Conservation (phyloP, 768 basidiomycete genomes). For the Mycena rebaudengoi region DNA sequence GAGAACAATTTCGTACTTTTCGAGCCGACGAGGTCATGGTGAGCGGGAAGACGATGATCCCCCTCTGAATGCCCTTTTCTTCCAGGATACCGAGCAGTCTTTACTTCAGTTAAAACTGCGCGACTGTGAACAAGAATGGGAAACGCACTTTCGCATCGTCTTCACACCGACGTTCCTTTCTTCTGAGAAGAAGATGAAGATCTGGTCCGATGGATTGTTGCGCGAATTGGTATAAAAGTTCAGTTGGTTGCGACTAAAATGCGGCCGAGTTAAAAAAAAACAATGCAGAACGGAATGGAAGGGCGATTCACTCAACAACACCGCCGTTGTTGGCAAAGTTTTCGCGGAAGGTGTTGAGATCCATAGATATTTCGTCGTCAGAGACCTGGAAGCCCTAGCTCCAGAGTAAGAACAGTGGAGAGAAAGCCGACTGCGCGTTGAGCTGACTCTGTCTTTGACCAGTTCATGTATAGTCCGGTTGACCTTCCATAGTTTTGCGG, state of each 20-base stretch:
- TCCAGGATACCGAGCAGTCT: constrained; percentile 92
- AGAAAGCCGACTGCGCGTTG: constrained; percentile 18
- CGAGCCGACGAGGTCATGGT: constrained; percentile 97
- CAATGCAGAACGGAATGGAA: background rate
- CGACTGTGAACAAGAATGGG: background rate
- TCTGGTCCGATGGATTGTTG: constrained; percentile 74
- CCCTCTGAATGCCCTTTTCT: constrained; percentile 88
- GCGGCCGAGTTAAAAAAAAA: constrained; percentile 22
- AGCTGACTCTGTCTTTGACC: constrained; percentile 88
- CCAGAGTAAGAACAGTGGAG: constrained; percentile 33
- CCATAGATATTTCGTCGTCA: constrained; percentile 93
- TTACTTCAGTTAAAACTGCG: constrained; percentile 7
- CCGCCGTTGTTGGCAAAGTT: constrained; percentile 79
- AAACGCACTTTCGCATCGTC: constrained; percentile 93
- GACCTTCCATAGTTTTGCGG: constrained; percentile 93
- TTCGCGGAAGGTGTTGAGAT: constrained; percentile 78
- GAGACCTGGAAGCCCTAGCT: constrained; percentile 86
- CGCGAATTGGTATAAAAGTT: constrained; percentile 89
- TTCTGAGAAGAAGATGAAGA: constrained; percentile 96
- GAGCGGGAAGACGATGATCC: constrained; percentile 94
- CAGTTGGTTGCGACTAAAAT: constrained; percentile 89
- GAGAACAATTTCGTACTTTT: constrained; percentile 63
- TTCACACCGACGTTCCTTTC: constrained; percentile 96
- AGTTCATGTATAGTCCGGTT: constrained; percentile 97
- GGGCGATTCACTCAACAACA: constrained; percentile 79